phyloP scores from a whole-genome alignment of 1,284 basidiomycete genomes.

The Apiotrichum mycotoxinovorans region DNA sequence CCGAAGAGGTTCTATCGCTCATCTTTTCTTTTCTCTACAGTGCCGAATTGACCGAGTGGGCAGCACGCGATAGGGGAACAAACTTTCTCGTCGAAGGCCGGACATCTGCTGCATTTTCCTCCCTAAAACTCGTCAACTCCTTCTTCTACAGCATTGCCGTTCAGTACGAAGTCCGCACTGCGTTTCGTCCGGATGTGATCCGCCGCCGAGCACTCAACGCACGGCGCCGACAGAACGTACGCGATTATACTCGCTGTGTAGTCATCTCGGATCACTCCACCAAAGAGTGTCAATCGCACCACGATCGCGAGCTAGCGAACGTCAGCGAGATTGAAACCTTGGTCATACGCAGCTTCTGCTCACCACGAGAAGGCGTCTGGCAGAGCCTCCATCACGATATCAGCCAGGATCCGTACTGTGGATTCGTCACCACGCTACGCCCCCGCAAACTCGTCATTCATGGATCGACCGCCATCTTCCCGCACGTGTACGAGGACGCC shows the following conservation, averaged over 20 bases:
- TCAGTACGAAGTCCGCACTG: not conserved
- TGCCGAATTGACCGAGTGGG: not conserved
- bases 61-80: not conserved
- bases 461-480: not conserved
- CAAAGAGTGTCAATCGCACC: not conserved
- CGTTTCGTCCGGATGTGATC: not conserved
- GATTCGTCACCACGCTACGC: not conserved
- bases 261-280: not conserved
- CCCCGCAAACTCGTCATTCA: not conserved
- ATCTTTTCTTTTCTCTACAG: not conserved
- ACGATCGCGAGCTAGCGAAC: not conserved
- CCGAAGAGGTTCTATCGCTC: not conserved
- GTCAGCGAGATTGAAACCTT: not conserved
- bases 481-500: not conserved
- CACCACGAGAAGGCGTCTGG: not conserved
- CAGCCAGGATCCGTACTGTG: not conserved
- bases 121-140: not conserved
- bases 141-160: not conserved
- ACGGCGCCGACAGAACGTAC: not conserved
- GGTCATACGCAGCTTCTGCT: not conserved
- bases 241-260: not conserved
- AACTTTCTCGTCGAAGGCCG: not conserved
- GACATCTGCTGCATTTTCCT: not conserved
- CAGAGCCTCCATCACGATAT: not conserved
- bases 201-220: not conserved